Evolutionary conservation across 2,329 filamentous ascomycete genomes (phyloP), one percentile per base, ranked within the genome.

Genomic region (Paraphoma chrysanthemicola): DNA sequence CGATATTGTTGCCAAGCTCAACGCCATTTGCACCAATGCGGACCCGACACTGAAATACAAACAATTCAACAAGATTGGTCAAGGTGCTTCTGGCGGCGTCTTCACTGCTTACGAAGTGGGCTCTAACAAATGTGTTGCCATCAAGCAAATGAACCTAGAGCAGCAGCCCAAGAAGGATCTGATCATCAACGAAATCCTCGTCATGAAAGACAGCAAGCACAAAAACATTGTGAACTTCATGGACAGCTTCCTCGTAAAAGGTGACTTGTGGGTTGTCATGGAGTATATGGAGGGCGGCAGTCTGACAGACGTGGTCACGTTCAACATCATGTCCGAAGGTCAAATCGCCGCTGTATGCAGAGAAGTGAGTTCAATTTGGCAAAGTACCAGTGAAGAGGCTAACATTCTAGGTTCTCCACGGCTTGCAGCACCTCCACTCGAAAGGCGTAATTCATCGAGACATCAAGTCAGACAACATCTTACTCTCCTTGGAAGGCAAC

Each of bases 191-290:
- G 95, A 99, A 76, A 99, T 99, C 66, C 80, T 99, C 56, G 95
- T 99, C 56, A 99, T 99, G 95, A 97, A 96, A 81, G 95, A 98
- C 71, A 97, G 93, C 82, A 95, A 92, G 56, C 95, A 99, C 75
- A 94, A 93, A 70, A 98, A 98, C 75, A 96, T 99, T 78, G 95
- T 99, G 79, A 99, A 99, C 78, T 99, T 98, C 78, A 94, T 98
- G 80, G 95, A 98, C 81, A 97, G 93, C 76, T 98, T 93, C 77
- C 83, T 99, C 10, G 90, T 93, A 55, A 86, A 87, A 11, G 91
- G 94, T 43, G 95, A 98, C 77, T 82, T 99, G 30, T 99, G 95
- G 95, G 95, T 99, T 1, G 92, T 98, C 33, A 99, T 99, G 95
- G 95, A 99, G 79, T 99, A 94, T 72, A 99, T 99, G 95, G 94